Conservation (phyloP, 1,284 basidiomycete genomes). For the Ceratobasidium sp. region DNA sequence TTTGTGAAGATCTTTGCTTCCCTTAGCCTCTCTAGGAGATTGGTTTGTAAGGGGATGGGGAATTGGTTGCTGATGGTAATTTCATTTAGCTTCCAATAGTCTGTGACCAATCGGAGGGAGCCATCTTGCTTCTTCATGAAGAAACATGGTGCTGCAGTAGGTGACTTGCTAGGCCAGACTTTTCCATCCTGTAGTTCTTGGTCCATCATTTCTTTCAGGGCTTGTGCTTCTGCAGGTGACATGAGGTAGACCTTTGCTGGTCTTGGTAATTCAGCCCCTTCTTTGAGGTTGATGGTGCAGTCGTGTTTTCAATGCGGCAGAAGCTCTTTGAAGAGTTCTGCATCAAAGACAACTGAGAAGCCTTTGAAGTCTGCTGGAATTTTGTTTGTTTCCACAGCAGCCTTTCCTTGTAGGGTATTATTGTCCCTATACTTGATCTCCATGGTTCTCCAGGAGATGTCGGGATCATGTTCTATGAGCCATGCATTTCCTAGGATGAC, state of each 20-base stretch:
- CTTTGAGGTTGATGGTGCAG: conserved; percentile 38
- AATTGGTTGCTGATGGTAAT: conserved; percentile 30
- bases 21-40: conserved; percentile 9
- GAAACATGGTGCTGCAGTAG: conserved; percentile 38
- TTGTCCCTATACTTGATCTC: background rate
- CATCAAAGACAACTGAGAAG: conserved; percentile 41
- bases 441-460: conserved; percentile 39
- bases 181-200: conserved; percentile 25
- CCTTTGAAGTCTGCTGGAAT: conserved; percentile 42
- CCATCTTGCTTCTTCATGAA: conserved; percentile 31
- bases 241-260: conserved; percentile 13
- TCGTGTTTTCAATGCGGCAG: conserved; percentile 43
- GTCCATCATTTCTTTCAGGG: conserved; percentile 21
- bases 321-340: conserved; percentile 26
- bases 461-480: conserved; percentile 40
- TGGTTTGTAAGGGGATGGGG: background rate
- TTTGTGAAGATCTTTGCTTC: conserved; percentile 26
- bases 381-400: background rate
- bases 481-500: conserved; percentile 44
- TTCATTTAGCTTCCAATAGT: conserved; percentile 32
- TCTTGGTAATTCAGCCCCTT: conserved; percentile 4
- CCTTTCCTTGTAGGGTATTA: background rate
- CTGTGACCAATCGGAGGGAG: conserved; percentile 4
- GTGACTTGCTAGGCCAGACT: conserved; percentile 21
- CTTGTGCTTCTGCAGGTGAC: conserved; percentile 27